Evolutionary conservation across 331 rosid species (phyloP), one percentile per base, ranked within the genome.

Genomic region (Phaseolus coccineus): DNA sequence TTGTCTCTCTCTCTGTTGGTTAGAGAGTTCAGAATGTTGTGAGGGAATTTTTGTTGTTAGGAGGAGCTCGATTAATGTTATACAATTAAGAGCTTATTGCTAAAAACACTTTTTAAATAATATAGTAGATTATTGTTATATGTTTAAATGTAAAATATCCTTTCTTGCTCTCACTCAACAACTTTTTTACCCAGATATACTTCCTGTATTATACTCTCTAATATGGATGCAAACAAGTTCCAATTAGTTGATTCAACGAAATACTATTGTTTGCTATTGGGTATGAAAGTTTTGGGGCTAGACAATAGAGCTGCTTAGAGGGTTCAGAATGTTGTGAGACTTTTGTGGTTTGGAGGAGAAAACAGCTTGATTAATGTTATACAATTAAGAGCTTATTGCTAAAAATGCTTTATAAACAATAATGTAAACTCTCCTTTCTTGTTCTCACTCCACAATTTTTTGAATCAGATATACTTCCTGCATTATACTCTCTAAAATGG

Each of bases 231-330:
- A 39, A 30, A 8, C 44, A 10, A 46, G 67, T 6, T 28, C 22
- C 51, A 2, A 24, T 4, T 15, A 28, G 28, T 30, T 16, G 71
- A 77, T 37, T 66, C 52, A 11, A n/a, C 37, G 7, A 71, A 13
- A 39, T 68, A 14, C 71, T 28, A 5, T 25, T 46, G 77, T 73
- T 82, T 74, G 25, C 4, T 35, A 30, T 57, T 22, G 27, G 61
- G 58, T 28, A 46, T 82, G 33, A 75, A 53, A 53, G 77, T 87
- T 63, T 84, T 91, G 90, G 91, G 82, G 56, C 82, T 88, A 51
- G 90, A 88, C 8, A 76, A 33, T 35, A 40, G 50, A 14, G n/a
- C 5, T 19, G 7, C 6, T 55, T 53, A 25, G 22, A 19, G 22
- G 22, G 22, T 19, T 52, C 25, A 52, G 24, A 16, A 51, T 51